Evolutionary conservation across 306 rosid species (phyloP).

Genomic region (Lithocarpus polystachyus): DNA sequence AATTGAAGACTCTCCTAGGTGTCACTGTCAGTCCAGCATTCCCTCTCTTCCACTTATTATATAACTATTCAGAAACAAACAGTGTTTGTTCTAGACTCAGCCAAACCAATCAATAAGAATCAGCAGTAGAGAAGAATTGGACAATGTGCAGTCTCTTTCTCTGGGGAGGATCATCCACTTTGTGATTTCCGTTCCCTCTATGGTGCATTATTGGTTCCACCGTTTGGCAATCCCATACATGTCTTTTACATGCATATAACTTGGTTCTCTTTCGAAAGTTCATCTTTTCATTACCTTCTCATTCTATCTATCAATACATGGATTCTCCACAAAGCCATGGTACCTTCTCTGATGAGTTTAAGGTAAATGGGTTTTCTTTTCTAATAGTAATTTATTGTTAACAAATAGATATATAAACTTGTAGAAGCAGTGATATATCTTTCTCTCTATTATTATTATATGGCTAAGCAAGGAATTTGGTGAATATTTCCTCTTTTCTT

Average conservation of each 20-base stretch:
- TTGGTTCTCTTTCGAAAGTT: background rate
- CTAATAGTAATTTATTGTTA: background rate
- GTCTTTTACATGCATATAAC: background rate
- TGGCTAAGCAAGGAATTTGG: background rate
- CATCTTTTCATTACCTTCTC: constrained; percentile 1
- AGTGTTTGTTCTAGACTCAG: background rate
- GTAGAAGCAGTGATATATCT: background rate
- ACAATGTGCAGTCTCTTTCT: constrained; percentile 19
- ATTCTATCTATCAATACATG: constrained; percentile 9
- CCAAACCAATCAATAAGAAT: constrained; percentile 21
- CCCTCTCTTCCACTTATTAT: constrained; percentile 13
- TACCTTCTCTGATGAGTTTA: constrained; percentile 26
- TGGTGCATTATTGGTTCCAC: constrained; percentile 36
- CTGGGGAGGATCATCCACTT: background rate
- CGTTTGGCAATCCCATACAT: constrained; percentile 13
- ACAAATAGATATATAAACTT: background rate
- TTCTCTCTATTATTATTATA: background rate
- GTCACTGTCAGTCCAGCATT: constrained; percentile 42
- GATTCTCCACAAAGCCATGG: constrained; percentile 29
- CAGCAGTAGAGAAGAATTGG: constrained; percentile 17
- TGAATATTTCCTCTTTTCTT: background rate
- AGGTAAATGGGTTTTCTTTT: constrained; percentile 15
- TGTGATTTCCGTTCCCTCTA: constrained; percentile 29
- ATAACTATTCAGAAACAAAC: background rate
- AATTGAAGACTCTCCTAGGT: background rate